A percentile compares a stretch with the other conserved stretches of the same genome.
Conservation (phyloP, 148 eudicot genomes). For the Selenicereus undatus region DNA sequence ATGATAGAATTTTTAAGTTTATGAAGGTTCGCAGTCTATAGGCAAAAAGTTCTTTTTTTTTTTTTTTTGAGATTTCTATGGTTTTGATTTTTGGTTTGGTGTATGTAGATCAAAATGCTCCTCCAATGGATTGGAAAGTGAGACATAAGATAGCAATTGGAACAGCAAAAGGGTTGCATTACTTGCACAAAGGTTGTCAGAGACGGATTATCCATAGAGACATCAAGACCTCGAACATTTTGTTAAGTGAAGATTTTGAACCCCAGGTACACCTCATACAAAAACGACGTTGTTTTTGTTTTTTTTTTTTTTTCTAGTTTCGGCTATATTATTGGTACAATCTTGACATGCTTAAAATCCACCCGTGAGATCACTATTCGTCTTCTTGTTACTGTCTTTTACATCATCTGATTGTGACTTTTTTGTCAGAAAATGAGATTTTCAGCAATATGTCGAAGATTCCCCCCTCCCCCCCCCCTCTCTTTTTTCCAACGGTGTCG, state of each 20-base stretch:
- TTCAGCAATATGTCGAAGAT: not conserved
- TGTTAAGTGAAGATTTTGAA: conserved; percentile 64
- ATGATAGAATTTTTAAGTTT: not conserved
- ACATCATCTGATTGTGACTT: no score
- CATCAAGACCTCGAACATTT: conserved; percentile 75
- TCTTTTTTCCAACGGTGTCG: not conserved
- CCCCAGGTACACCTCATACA: conserved; percentile 54
- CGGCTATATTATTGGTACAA: no score
- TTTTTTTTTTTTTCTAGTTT: not conserved
- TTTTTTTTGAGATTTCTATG: not conserved
- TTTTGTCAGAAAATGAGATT: not conserved
- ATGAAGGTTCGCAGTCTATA: no score
- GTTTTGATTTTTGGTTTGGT: not conserved
- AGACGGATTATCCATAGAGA: conserved; percentile 96
- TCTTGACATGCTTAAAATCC: no score
- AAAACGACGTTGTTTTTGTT: no score
- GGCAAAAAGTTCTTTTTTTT: no score
- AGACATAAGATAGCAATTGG: conserved; percentile 84
- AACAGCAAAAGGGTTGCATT: conserved; percentile 78
- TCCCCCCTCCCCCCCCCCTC: no score
- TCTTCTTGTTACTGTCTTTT: no score
- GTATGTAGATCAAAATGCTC: conserved; percentile 56
- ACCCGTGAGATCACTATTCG: no score
- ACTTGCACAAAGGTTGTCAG: conserved; percentile 87
- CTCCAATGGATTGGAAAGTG: conserved; percentile 72